phyloP scores from a whole-genome alignment of 768 basidiomycete genomes.

The Russula olivacea region DNA sequence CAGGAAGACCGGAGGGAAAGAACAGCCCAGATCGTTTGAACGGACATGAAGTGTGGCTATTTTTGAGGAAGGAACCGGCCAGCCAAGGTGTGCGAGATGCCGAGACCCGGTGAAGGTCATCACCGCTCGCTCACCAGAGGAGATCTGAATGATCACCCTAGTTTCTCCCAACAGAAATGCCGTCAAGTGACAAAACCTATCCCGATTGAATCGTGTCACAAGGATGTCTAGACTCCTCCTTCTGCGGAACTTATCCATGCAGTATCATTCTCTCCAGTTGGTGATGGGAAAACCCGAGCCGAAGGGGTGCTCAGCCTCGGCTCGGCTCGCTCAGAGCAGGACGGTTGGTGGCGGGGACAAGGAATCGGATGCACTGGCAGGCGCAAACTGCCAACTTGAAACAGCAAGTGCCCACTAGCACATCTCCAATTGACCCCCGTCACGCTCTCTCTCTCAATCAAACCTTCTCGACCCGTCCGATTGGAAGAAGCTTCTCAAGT shows the following conservation, averaged over 20 bases:
- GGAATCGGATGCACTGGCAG: background rate
- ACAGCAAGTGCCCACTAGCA: background rate
- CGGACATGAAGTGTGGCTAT: background rate
- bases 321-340: background rate
- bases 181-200: background rate
- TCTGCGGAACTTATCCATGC: background rate
- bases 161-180: background rate
- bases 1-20: background rate
- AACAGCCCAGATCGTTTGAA: background rate
- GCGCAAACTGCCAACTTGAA: slow-evolving; percentile 21
- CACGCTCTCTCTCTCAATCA: slow-evolving; percentile 1
- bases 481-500: background rate
- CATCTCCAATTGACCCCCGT: slow-evolving; percentile 3
- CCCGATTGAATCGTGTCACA: slow-evolving; percentile 13
- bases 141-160: no score
- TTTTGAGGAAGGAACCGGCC: background rate
- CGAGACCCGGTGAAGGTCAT: slow-evolving; percentile 5
- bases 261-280: background rate
- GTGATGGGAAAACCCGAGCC: background rate
- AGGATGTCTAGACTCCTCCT: background rate
- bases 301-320: background rate
- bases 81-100: background rate
- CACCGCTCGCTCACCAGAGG: slow-evolving; percentile 4
- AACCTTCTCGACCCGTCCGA: slow-evolving; percentile 13
- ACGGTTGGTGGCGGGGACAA: background rate